Percentiles rank a stretch among this genome's conserved stretches.
These are phyloP conservation scores for Nicotiana rustica DNA, from an alignment of 305 asterid species.

Conservation along the genomic window DNA sequence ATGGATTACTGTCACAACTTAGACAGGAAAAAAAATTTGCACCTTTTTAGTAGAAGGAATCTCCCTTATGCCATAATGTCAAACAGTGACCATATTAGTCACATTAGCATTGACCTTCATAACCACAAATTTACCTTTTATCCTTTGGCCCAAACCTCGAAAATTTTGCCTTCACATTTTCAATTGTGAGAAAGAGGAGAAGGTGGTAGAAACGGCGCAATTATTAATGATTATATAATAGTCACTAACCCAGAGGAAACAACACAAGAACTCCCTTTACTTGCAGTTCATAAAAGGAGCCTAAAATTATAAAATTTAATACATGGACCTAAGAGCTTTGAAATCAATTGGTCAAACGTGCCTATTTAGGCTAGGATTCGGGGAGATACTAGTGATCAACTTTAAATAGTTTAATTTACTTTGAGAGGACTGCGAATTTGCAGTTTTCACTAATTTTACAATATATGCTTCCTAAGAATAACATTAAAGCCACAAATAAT, in stretches of 20 bases:
- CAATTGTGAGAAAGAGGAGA: neutral
- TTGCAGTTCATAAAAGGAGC: constrained; percentile 44
- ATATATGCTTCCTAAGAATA: neutral
- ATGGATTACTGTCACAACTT: neutral
- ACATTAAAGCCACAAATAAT: constrained; percentile 8
- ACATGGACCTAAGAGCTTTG: constrained; percentile 41
- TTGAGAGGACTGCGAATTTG: neutral
- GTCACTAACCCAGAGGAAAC: constrained; percentile 38
- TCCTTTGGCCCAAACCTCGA: constrained; percentile 27
- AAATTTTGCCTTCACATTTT: constrained; percentile 2
- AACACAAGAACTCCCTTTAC: constrained; percentile 55
- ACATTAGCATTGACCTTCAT: constrained; percentile 21
- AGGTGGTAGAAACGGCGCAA: constrained; percentile 22
- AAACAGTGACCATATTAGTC: neutral
- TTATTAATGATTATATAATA: neutral
- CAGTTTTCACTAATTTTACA: constrained; percentile 24
- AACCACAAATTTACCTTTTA: constrained; percentile 4
- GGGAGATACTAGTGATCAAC: constrained; percentile 40
- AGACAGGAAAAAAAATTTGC: neutral
- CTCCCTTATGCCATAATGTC: constrained; percentile 11
- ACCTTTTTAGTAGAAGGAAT: constrained; percentile 5
- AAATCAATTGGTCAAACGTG: constrained; percentile 61
- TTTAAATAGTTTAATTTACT: constrained; percentile 32
- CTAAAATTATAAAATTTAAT: constrained; percentile 28
- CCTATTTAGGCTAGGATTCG: constrained; percentile 40